A percentile compares a stretch with the other conserved stretches of the same genome.
Evolutionary conservation across 140 eudicot genomes (phyloP).

Genomic region (Stevia rebaudiana): DNA sequence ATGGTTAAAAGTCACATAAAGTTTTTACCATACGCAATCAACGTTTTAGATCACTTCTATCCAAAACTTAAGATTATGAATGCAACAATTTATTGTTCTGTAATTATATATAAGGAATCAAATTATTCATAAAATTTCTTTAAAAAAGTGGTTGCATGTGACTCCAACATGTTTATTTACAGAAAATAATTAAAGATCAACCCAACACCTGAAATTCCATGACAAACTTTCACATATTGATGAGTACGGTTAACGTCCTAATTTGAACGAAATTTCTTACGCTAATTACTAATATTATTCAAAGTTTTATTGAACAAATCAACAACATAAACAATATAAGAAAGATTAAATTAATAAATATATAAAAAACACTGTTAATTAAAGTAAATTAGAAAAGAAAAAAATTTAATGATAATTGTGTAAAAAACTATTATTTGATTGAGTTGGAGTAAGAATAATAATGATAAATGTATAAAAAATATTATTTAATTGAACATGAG

Average conservation of each 20-base stretch:
- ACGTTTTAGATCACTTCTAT: neutral
- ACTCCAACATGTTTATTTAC: neutral
- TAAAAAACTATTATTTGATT: too few species aligned
- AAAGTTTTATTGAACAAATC: neutral
- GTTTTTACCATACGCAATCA: neutral
- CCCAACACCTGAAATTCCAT: neutral
- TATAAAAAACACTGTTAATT: too few species aligned
- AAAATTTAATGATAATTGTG: too few species aligned
- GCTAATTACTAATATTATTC: neutral
- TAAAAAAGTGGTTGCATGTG: neutral
- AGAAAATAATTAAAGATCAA: neutral
- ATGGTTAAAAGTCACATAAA: neutral
- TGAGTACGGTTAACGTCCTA: too few species aligned
- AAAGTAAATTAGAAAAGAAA: too few species aligned
- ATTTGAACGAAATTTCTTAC: neutral
- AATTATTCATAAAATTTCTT: neutral
- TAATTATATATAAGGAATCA: neutral
- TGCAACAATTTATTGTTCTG: neutral
- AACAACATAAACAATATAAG: conserved; percentile 1
- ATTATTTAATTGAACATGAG: too few species aligned
- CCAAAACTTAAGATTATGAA: neutral
- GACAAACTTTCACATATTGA: too few species aligned
- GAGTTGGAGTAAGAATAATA: too few species aligned
- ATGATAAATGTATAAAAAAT: too few species aligned
- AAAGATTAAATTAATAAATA: conserved; percentile 9